Evolutionary conservation across 805 yeast species (phyloP), one percentile per base, ranked within the genome.

Genomic region (Spathaspora girioi): DNA sequence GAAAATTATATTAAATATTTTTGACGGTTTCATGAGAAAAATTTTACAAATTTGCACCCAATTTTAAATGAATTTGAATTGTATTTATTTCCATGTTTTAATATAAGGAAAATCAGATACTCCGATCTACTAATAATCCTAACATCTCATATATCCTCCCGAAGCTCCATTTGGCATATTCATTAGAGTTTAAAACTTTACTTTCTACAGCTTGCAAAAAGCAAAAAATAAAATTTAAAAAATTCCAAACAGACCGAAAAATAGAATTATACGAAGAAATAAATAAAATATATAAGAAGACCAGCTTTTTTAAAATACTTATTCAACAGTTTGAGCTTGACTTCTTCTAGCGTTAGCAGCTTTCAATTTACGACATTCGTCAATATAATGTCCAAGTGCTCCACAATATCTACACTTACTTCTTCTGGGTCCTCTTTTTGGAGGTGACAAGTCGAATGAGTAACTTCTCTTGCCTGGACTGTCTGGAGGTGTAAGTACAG

Each of bases 361-460:
- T 15, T 42, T 42, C 17, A 42, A 42, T 15, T 42, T 42, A 23
- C 45, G 45, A 23, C 45, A 42, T 23, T 42, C 45, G 23, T 26
- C 27, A 12, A 42, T 26, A 14, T 20, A 20, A 42, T 42, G 45
- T 11, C 45, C 45, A 42, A 23, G 27, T 12, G 45, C 45, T 6
- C 18, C 18, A 26, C 45, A 42, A 26, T 42, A 42, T 23, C 15
- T 42, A 23, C 45, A 42, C 14, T 35, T 35, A 15, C 40, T 35
- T 35, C 40, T 35, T 18, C 8, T 35, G 3, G 15, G 15, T 11
- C 18, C 14, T n/a, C 18, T 35, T 35, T 18, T 35, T 35, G 18
- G 15, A 35, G 40, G 40, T 11, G 40, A 10, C 17, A 35, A 35
- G 11, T 35, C 15, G 14, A n/a, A 15, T 14, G 40, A 35, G 3